Percentiles rank a stretch among this genome's conserved stretches.
Conservation (phyloP, 1,284 basidiomycete genomes). For the Heterobasidion occidentale region DNA sequence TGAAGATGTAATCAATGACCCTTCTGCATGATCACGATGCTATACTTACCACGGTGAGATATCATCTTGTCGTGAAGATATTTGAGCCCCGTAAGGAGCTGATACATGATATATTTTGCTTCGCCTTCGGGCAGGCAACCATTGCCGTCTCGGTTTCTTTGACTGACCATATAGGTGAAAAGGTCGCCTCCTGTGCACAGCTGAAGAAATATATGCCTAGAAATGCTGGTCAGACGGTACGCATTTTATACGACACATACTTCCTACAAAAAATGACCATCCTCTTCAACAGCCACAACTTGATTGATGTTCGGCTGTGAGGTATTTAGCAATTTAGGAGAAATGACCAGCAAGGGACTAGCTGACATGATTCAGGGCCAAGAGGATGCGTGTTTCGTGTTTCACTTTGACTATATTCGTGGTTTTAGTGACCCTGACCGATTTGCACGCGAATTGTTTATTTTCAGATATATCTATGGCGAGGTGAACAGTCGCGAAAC, state of each 20-base stretch:
- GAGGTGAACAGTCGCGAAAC: conserved; percentile 77
- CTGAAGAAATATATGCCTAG: conserved; percentile 69
- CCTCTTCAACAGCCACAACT: conserved; percentile 61
- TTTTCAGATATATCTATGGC: conserved; percentile 55
- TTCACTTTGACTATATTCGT: conserved; percentile 53
- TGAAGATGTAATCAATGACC: neutral
- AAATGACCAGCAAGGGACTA: conserved; percentile 1
- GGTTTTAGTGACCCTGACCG: conserved; percentile 53
- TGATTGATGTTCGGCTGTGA: conserved; percentile 74
- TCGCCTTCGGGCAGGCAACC: conserved; percentile 64
- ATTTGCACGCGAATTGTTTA: conserved; percentile 80
- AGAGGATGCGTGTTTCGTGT: conserved; percentile 71
- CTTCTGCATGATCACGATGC: neutral
- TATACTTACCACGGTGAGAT: conserved; percentile 69
- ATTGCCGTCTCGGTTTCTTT: conserved; percentile 16
- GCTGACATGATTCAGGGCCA: conserved; percentile 61
- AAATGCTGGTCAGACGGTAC: neutral
- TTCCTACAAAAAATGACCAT: conserved; percentile 52
- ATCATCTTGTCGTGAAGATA: conserved; percentile 72
- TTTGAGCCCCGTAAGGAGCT: conserved; percentile 63
- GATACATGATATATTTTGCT: conserved; percentile 78
- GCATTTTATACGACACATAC: neutral
- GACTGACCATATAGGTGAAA: conserved; percentile 61
- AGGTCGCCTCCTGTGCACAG: conserved; percentile 74
- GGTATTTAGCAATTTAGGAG: neutral